Conservation (phyloP, 1,284 basidiomycete species). For the Microbotryum silenes-acaulis region DNA sequence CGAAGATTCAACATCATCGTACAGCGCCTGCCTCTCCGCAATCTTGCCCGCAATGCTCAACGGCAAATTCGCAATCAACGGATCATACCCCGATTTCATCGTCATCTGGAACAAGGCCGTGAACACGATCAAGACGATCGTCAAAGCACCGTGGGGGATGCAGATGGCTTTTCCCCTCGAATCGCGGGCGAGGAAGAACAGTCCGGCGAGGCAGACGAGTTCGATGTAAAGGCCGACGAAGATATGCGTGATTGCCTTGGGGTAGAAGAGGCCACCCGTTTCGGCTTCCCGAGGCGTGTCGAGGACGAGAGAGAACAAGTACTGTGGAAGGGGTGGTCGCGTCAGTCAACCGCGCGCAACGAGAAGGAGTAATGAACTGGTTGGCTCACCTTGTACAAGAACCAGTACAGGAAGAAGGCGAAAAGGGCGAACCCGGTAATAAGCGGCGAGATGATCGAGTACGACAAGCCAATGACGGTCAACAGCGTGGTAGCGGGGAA, state of each 20-base stretch:
- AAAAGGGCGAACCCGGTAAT: constrained; percentile 81
- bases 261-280: constrained; percentile 92
- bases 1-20: constrained; percentile 45
- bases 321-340: constrained; percentile 28
- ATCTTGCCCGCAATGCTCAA: constrained; percentile 29
- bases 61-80: constrained; percentile 51
- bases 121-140: constrained; percentile 70
- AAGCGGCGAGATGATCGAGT: constrained; percentile 86
- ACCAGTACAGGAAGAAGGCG: constrained; percentile 76
- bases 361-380: not conserved
- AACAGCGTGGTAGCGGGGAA: constrained; percentile 44
- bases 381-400: constrained; percentile 63
- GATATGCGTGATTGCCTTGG: constrained; percentile 82
- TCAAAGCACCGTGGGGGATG: constrained; percentile 53
- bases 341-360: not conserved
- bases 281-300: constrained; percentile 66
- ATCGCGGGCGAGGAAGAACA: constrained; percentile 77
- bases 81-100: constrained; percentile 46
- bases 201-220: constrained; percentile 61
- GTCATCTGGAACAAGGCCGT: constrained; percentile 48
- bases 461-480: constrained; percentile 46
- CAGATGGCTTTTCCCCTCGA: constrained; percentile 40
- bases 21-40: constrained; percentile 2
- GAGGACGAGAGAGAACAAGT: constrained; percentile 47
- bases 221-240: constrained; percentile 80